A percentile compares a stretch with the other conserved stretches of the same genome.
Evolutionary conservation across 495 filamentous ascomycete species (phyloP).

Genomic region (Cercophora samala): DNA sequence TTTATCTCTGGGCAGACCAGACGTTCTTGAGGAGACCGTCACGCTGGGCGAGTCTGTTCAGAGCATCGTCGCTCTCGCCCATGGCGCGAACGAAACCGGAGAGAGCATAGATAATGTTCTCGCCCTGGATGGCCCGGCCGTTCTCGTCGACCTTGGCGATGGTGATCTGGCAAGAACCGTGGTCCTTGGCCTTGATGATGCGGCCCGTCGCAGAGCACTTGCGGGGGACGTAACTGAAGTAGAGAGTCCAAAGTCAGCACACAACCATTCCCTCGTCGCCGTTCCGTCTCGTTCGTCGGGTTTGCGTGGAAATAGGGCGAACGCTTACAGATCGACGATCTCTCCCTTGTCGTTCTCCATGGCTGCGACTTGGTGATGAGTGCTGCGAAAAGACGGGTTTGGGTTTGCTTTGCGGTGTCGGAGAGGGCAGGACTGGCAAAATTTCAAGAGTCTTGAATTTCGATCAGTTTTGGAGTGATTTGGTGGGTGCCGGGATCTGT

Average conservation of each 20-base stretch:
- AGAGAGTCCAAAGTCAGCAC: constrained; percentile 1
- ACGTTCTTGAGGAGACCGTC: constrained; percentile 96
- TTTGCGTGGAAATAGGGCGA: neutral
- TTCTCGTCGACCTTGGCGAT: constrained; percentile 96
- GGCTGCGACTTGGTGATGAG: constrained; percentile 32
- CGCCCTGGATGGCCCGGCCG: constrained; percentile 86
- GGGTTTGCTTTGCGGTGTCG: constrained; percentile 29
- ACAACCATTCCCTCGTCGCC: neutral
- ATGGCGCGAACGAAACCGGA: constrained; percentile 97
- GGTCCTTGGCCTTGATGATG: constrained; percentile 99
- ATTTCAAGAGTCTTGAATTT: constrained; percentile 33
- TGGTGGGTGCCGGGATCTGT: constrained; percentile 34
- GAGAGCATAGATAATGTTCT: constrained; percentile 95
- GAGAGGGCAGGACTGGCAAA: constrained; percentile 25
- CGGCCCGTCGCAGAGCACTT: constrained; percentile 94
- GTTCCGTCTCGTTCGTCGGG: constrained; percentile 30
- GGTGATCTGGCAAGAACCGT: constrained; percentile 88
- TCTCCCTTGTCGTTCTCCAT: constrained; percentile 64
- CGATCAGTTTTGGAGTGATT: constrained; percentile 32
- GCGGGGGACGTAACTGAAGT: constrained; percentile 89
- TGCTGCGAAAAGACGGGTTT: constrained; percentile 29
- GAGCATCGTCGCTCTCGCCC: constrained; percentile 93
- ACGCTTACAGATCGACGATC: constrained; percentile 89
- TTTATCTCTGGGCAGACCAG: constrained; percentile 81
- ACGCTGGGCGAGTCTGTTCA: constrained; percentile 92